phyloP scores from a whole-genome alignment of 441 rosid species.

The Eruca vesicaria region DNA sequence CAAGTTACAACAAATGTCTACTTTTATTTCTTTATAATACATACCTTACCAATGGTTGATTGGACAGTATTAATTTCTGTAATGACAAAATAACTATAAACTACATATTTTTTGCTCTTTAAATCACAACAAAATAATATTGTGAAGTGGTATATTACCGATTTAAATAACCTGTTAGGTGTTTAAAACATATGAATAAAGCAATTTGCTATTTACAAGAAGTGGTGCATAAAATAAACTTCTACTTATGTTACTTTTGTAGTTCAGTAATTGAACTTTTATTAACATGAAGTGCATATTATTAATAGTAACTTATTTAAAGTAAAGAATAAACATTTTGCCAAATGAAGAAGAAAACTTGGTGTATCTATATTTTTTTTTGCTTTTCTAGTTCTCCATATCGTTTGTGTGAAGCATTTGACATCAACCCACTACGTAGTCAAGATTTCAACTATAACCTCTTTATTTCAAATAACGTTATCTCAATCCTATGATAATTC shows the following conservation, averaged over 20 bases:
- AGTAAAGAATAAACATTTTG: not conserved
- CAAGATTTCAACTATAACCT: conserved; percentile 2
- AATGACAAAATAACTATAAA: not conserved
- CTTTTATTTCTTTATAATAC: not conserved
- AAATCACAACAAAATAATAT: not conserved
- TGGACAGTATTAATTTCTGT: not conserved
- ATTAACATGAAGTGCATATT: not conserved
- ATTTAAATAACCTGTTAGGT: not conserved
- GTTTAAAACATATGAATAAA: not conserved
- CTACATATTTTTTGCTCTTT: not conserved
- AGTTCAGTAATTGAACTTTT: not conserved
- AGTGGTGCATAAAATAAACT: not conserved
- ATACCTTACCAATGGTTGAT: not conserved
- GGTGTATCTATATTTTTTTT: not conserved
- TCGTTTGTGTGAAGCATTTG: conserved; percentile 26
- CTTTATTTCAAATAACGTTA: conserved; percentile 5
- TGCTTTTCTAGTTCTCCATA: conserved; percentile 12
- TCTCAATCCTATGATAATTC: conserved; percentile 11
- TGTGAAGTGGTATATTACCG: not conserved
- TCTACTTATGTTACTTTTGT: not conserved
- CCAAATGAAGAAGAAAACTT: not conserved
- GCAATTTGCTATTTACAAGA: not conserved
- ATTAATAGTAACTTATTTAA: not conserved
- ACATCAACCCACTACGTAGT: conserved; percentile 21
- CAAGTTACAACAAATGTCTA: not conserved